Percentiles rank a stretch among this genome's conserved stretches.
Conservation (phyloP, 306 rosid genomes). For the Acmispon strigosus region DNA sequence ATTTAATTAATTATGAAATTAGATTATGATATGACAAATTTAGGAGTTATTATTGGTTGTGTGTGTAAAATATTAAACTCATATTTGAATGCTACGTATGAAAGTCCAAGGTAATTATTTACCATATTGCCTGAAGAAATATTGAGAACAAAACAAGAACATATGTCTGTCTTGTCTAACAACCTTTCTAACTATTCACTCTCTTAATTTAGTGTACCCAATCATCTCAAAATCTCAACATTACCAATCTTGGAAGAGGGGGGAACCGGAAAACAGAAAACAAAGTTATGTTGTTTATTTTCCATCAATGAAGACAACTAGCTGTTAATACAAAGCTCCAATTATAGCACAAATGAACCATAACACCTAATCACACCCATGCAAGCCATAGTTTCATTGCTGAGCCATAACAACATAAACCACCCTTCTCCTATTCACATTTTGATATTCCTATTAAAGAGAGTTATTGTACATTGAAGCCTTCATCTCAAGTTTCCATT, state of each 20-base stretch:
- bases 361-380: conserved; percentile 34
- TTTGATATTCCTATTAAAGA: neutral
- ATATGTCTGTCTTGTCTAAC: no score
- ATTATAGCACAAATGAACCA: neutral
- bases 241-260: neutral
- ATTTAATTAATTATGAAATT: no score
- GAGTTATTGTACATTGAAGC: neutral
- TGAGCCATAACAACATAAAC: conserved; percentile 18
- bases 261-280: neutral
- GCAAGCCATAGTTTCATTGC: conserved; percentile 10
- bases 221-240: neutral
- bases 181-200: no score
- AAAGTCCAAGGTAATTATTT: no score
- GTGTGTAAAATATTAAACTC: no score
- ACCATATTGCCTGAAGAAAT: no score
- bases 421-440: neutral
- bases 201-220: no score
- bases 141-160: no score
- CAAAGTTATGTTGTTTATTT: neutral
- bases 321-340: neutral
- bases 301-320: conserved; percentile 3
- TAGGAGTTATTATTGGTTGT: no score
- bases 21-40: no score
- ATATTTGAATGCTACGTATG: no score
- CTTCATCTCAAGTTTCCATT: neutral